Evolutionary conservation across 169 alveolate species (phyloP), one percentile per base, ranked within the genome.

Genomic region (Toxoplasma gondii): DNA sequence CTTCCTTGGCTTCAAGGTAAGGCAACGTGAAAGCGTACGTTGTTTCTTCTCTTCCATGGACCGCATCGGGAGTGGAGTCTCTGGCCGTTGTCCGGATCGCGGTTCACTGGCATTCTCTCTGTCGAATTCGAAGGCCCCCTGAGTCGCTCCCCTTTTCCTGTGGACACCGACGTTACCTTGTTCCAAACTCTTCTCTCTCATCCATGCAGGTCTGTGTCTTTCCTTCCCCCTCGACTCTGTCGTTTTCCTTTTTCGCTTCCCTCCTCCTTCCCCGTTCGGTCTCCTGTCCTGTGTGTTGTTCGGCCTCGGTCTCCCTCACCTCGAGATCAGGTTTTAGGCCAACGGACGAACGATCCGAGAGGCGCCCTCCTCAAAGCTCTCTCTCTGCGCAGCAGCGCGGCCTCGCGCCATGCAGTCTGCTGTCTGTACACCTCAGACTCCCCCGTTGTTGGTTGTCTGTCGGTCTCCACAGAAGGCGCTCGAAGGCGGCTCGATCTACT

Each of bases 401-500:
- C n/a, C n/a, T n/a, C n/a, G n/a, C n/a, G n/a, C n/a, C n/a, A n/a
- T n/a, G n/a, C n/a, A n/a, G n/a, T n/a, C n/a, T n/a, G n/a, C n/a
- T n/a, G n/a, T n/a, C n/a, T n/a, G n/a, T n/a, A 49, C 58, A 49
- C 4, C 4, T 12, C 58, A 12, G 58, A 49, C 4, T 49, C 58
- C 4, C 12, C 58, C 4, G 44, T 78, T 36, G 17, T 19, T n/a
- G 45, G 12, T 12, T 78, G 86, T 78, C 44, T 78, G 9, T 78
- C 86, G 27, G 39, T 78, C 27, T 0, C 78, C 22, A 12, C 95
- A 83, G 95, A 82, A 58, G 82, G 96, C 94, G 29, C 88, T 94
- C 19, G 90, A 92, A 9, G 96, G 96, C 17, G 96, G 96, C 41
- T 84, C 94, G 74, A 84, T 94, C 58, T 94, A 88, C 90, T 39